phyloP scores from a whole-genome alignment of 2,329 filamentous ascomycete genomes.

The Didymella pomorum region DNA sequence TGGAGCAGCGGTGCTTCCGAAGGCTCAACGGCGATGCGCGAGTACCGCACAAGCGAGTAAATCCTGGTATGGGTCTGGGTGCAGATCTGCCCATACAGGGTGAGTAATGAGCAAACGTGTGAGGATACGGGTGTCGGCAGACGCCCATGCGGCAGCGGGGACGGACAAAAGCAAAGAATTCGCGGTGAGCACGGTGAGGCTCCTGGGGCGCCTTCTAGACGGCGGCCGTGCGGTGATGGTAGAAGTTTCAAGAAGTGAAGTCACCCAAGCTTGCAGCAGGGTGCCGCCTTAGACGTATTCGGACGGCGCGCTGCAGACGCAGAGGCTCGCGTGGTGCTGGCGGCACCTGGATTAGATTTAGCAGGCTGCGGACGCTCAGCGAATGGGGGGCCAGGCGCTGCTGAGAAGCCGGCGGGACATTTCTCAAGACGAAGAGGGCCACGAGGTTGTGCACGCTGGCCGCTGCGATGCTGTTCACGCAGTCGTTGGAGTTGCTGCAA shows the following conservation, averaged over 20 bases:
- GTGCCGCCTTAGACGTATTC: constrained; percentile 27
- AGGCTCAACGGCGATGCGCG: constrained; percentile 31
- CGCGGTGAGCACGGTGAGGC: constrained; percentile 31
- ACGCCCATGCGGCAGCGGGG: constrained; percentile 40
- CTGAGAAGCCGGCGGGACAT: constrained; percentile 34
- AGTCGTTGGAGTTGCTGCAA: constrained; percentile 25
- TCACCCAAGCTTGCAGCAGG: constrained; percentile 34
- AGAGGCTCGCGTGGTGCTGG: constrained; percentile 38
- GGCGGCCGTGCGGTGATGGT: constrained; percentile 41
- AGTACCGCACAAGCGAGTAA: constrained; percentile 42
- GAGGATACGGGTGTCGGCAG: constrained; percentile 39
- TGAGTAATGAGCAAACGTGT: constrained; percentile 25
- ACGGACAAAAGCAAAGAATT: constrained; percentile 37
- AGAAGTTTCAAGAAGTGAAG: constrained; percentile 41
- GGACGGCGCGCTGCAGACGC: constrained; percentile 28
- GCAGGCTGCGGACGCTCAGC: constrained; percentile 33
- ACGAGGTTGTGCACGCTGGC: constrained; percentile 48
- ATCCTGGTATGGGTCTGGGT: constrained; percentile 32
- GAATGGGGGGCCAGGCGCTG: constrained; percentile 40
- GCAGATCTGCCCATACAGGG: constrained; percentile 47
- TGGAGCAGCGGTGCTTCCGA: constrained; percentile 13
- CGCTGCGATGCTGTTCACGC: constrained; percentile 38
- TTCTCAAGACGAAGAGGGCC: constrained; percentile 35
- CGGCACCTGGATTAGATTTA: constrained; percentile 34
- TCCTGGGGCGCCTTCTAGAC: constrained; percentile 28